Conservation (phyloP, 306 rosid species). For the Geum urbanum region DNA sequence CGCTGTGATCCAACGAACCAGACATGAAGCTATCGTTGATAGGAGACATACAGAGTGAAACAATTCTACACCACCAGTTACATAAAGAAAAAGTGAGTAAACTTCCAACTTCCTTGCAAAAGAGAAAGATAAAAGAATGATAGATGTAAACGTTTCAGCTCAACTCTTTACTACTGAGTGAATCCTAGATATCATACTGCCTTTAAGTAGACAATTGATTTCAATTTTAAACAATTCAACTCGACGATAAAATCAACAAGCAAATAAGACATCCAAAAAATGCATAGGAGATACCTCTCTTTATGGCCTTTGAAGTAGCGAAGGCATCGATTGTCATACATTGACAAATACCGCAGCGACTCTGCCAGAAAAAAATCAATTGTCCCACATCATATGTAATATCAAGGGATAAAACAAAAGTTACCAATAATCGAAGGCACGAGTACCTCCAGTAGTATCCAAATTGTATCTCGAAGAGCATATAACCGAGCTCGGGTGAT, state of each 20-base stretch:
- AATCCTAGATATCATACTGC: constrained; percentile 2
- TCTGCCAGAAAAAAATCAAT: constrained; percentile 40
- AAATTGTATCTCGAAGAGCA: constrained; percentile 86
- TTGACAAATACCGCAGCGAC: constrained; percentile 83
- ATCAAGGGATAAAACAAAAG: constrained; percentile 2
- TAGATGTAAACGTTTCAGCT: too few relatives aligned
- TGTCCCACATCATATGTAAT: not conserved
- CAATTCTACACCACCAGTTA: constrained; percentile 51
- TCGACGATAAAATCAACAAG: not conserved
- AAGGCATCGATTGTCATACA: constrained; percentile 86
- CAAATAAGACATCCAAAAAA: not conserved
- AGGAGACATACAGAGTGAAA: constrained; percentile 98
- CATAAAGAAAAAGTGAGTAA: constrained; percentile 25
- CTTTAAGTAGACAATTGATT: not conserved
- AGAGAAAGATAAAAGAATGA: not conserved
- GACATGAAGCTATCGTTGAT: constrained; percentile 99
- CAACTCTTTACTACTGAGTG: not conserved
- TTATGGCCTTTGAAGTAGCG: constrained; percentile 96
- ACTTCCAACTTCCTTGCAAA: constrained; percentile 16
- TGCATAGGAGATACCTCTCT: constrained; percentile 53
- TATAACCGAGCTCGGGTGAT: constrained; percentile 88
- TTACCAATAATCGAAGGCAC: constrained; percentile 12
- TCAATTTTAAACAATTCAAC: not conserved
- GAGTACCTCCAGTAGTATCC: constrained; percentile 70
- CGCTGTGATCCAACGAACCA: constrained; percentile 88